Evolutionary conservation across 164 flowering plant genomes (phyloP).

Genomic region (Nymphaea colorata): DNA sequence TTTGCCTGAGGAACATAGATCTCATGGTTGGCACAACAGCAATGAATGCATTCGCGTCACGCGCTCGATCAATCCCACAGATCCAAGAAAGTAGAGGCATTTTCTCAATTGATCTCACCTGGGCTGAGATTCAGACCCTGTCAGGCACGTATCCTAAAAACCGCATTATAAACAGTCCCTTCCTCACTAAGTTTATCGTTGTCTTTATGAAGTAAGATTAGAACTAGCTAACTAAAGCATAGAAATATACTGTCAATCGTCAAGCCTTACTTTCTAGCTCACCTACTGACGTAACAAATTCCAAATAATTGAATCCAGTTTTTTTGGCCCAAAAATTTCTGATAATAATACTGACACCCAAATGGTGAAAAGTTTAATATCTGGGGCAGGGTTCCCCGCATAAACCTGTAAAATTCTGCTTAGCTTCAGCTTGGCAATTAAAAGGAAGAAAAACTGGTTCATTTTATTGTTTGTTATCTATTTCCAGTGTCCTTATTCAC

Average conservation of each 20-base stretch:
- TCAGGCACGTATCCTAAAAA: conserved; percentile 37
- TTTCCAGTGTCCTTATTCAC: too few relatives aligned
- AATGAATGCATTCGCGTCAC: conserved; percentile 42
- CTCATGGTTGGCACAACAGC: conserved; percentile 52
- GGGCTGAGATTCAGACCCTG: conserved; percentile 67
- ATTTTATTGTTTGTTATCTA: too few relatives aligned
- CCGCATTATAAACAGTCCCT: not conserved
- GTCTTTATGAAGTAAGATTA: not conserved
- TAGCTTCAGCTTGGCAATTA: too few relatives aligned
- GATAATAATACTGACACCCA: too few relatives aligned
- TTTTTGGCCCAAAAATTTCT: not conserved
- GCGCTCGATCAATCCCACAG: conserved; percentile 37
- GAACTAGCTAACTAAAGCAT: not conserved
- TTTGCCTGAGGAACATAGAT: conserved; percentile 57
- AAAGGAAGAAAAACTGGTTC: too few relatives aligned
- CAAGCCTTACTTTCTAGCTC: not conserved
- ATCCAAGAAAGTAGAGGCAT: conserved; percentile 54
- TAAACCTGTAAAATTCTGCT: too few relatives aligned
- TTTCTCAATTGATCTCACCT: conserved; percentile 77
- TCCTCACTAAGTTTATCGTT: not conserved
- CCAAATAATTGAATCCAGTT: not conserved
- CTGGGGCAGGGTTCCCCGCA: too few relatives aligned
- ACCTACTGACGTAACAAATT: not conserved
- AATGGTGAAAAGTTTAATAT: too few relatives aligned
- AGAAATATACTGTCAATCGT: not conserved